Percentiles rank a stretch among this genome's conserved stretches.
These are phyloP conservation scores for Teunomyces pallodes DNA, from an alignment of 805 yeast genomes.

Conservation along the genomic window DNA sequence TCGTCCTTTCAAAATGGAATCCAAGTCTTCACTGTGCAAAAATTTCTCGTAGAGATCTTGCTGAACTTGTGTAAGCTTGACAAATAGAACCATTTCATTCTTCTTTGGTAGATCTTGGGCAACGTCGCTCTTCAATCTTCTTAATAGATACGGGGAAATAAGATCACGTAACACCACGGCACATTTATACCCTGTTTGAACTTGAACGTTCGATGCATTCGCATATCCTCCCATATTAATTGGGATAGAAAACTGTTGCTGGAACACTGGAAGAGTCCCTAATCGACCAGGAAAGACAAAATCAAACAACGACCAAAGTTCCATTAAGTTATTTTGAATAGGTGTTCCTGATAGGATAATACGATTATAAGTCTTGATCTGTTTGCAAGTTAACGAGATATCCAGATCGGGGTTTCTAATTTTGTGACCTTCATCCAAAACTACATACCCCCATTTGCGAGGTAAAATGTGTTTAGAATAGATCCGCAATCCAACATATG, in stretches of 20 bases:
- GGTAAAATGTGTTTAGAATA: slow-evolving; percentile 65
- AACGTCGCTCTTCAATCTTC: slow-evolving; percentile 90
- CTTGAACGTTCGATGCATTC: slow-evolving; percentile 92
- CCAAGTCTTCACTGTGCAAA: slow-evolving; percentile 70
- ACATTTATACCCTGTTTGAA: slow-evolving; percentile 93
- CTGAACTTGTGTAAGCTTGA: slow-evolving; percentile 77
- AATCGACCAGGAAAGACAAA: slow-evolving; percentile 92
- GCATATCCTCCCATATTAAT: slow-evolving; percentile 98
- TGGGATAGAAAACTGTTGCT: slow-evolving; percentile 87
- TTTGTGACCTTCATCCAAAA: slow-evolving; percentile 95
- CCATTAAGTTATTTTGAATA: slow-evolving; percentile 87
- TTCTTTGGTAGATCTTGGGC: slow-evolving; percentile 93
- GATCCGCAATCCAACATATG: slow-evolving; percentile 81
- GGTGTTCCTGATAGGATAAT: slow-evolving; percentile 94
- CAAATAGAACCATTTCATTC: slow-evolving; percentile 90
- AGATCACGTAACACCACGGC: slow-evolving; percentile 87
- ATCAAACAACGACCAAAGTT: slow-evolving; percentile 93
- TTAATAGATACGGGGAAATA: slow-evolving; percentile 81
- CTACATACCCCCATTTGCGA: slow-evolving; percentile 82
- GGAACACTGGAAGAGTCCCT: slow-evolving; percentile 94
- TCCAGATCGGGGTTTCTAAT: slow-evolving; percentile 92
- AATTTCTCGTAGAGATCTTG: slow-evolving; percentile 71
- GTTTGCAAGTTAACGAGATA: slow-evolving; percentile 81
- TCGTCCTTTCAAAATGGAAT: slow-evolving; percentile 68
- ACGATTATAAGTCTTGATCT: slow-evolving; percentile 78